Evolutionary conservation across 2,329 filamentous ascomycete species (phyloP).

Genomic region (Lasiodiplodia gonubiensis): DNA sequence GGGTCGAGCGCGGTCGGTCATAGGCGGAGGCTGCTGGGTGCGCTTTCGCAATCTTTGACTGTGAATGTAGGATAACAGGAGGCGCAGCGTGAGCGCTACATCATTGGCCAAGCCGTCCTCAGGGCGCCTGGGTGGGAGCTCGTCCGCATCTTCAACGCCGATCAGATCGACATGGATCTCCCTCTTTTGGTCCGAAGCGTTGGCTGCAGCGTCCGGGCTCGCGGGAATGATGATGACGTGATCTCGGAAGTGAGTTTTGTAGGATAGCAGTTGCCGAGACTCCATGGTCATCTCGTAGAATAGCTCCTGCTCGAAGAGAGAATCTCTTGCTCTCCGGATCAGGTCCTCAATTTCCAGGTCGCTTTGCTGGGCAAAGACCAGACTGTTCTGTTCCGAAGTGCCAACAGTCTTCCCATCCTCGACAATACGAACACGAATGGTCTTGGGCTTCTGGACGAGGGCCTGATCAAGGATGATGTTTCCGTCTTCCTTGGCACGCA

Average conservation of each 20-base stretch:
- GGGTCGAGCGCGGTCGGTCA: slow-evolving; percentile 57
- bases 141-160: slow-evolving; percentile 57
- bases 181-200: slow-evolving; percentile 56
- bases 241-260: slow-evolving; percentile 69
- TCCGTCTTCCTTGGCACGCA: slow-evolving; percentile 77
- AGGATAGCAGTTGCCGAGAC: slow-evolving; percentile 72
- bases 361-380: slow-evolving; percentile 30
- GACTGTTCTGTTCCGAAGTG: slow-evolving; percentile 47
- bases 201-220: slow-evolving; percentile 31
- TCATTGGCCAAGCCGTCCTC: slow-evolving; percentile 64
- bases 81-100: slow-evolving; percentile 70
- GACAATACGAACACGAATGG: slow-evolving; percentile 71
- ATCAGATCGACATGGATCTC: slow-evolving; percentile 72
- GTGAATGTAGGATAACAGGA: slow-evolving; percentile 81
- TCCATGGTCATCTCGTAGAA: slow-evolving; percentile 90
- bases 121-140: slow-evolving; percentile 36
- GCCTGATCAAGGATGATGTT: slow-evolving; percentile 75
- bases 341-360: slow-evolving; percentile 61
- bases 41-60: slow-evolving; percentile 73
- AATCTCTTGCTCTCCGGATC: slow-evolving; percentile 77
- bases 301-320: slow-evolving; percentile 81
- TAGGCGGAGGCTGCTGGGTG: slow-evolving; percentile 66
- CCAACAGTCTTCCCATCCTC: slow-evolving; percentile 65
- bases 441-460: slow-evolving; percentile 60
- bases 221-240: slow-evolving; percentile 45